phyloP scores from a whole-genome alignment of 306 rosid species.

The Sicyos baderoa region DNA sequence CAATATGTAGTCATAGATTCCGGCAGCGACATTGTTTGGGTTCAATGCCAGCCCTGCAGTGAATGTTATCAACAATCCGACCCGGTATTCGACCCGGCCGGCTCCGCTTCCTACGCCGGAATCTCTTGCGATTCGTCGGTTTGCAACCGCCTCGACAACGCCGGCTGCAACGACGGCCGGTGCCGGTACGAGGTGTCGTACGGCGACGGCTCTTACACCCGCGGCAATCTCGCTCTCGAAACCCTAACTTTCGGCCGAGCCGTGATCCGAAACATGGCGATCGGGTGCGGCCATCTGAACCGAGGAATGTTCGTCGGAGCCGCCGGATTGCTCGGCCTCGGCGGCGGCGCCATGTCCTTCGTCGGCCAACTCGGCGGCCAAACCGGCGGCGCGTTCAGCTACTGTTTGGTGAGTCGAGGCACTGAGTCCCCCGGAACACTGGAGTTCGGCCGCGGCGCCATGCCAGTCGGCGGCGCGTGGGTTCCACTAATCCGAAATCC shows the following conservation, averaged over 20 bases:
- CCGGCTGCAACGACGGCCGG: conserved; percentile 46
- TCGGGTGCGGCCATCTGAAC: conserved; percentile 85
- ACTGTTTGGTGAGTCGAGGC: conserved; percentile 63
- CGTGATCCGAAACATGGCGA: conserved; percentile 50
- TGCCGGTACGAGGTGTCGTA: conserved; percentile 68
- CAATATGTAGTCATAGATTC: conserved; percentile 77
- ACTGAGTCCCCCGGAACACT: conserved; percentile 41
- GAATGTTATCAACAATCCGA: conserved; percentile 75
- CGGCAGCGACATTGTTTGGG: conserved; percentile 85
- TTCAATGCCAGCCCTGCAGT: conserved; percentile 74
- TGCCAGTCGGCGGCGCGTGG: conserved; percentile 78
- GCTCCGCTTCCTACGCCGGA: conserved; percentile 49
- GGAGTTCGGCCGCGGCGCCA: conserved; percentile 65
- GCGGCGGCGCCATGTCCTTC: conserved; percentile 77
- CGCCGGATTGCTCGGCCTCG: conserved; percentile 75
- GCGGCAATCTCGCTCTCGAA: conserved; percentile 73
- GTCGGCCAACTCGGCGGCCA: conserved; percentile 79
- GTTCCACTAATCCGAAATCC: conserved; percentile 63
- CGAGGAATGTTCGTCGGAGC: conserved; percentile 88
- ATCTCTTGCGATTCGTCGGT: conserved; percentile 57
- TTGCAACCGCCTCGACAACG: conserved; percentile 55
- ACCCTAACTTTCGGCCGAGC: conserved; percentile 60
- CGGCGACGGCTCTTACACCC: conserved; percentile 81
- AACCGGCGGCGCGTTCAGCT: conserved; percentile 63
- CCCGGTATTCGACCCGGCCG: conserved; percentile 76